Evolutionary conservation across 208 protist species (phyloP).

Genomic region (Leptomonas seymouri): DNA sequence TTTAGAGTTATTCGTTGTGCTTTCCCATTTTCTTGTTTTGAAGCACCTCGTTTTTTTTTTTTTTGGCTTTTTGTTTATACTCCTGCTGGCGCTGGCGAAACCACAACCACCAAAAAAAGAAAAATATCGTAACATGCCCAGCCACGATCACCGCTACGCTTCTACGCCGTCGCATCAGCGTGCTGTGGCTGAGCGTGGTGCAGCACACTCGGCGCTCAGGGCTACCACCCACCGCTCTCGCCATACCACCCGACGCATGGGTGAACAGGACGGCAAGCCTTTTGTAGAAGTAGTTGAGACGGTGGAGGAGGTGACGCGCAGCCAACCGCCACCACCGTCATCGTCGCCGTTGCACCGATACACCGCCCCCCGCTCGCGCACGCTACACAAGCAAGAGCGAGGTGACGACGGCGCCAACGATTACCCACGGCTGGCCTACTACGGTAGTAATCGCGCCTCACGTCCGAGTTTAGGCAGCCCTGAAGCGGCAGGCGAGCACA

Average conservation of each 20-base stretch:
- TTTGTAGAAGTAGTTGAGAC: conserved; percentile 20
- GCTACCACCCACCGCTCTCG: conserved; percentile 17
- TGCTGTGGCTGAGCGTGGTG: background rate
- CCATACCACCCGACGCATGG: conserved; percentile 11
- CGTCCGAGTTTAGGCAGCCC: background rate
- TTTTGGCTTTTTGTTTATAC: background rate
- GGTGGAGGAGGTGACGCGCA: conserved; percentile 9
- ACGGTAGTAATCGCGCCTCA: background rate
- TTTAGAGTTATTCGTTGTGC: conserved; percentile 2
- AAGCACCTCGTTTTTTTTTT: background rate
- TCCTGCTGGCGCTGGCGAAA: background rate
- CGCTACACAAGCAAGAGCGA: background rate
- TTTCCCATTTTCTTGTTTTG: too few species aligned
- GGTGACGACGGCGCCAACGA: background rate
- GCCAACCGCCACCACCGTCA: background rate
- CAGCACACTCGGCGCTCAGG: background rate
- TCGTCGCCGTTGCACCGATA: background rate
- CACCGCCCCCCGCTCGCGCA: background rate
- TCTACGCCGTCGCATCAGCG: background rate
- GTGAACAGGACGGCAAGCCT: conserved; percentile 10
- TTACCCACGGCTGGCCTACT: conserved; percentile 11
- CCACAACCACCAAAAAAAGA: too few species aligned
- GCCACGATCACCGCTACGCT: background rate
- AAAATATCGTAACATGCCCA: background rate
- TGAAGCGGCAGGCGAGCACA: background rate